Base-by-base conservation (phyloP, 139 green algal genomes). In the Volvox africanus region DNA sequence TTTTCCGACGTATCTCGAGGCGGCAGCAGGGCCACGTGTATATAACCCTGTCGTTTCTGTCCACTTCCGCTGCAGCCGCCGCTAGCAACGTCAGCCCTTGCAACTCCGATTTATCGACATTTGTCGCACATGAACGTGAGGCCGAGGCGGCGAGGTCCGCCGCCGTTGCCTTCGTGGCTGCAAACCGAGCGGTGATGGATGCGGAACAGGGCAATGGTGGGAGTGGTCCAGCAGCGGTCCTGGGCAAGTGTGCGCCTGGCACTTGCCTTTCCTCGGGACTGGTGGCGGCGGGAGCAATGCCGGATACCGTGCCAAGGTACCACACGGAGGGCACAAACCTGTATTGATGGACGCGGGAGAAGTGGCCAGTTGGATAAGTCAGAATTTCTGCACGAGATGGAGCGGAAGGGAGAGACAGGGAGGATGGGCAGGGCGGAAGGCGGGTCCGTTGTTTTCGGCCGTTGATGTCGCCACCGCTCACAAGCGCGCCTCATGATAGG, bases 11-110 rank as follows among this genome's bases (percentile, higher is more conserved):
- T 24, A 17, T 81, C 36, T 67, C 32, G 26, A 80, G 30, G 35
- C 36, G 68, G 12, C 84, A 89, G 84, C 36, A 81, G 28, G 84
- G 84, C 24, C 14, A 50, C 84, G 21, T 89, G 26, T 21, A 21
- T 13, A 16, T 89, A 28, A 81, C 26, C 3, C 68, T 89, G 9
- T 26, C 36, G 28, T 89, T 89, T 67, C n/a, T 44, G 24, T 37
- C 84, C 12, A 71, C 50, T 2, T 84, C 78, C 13, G 1, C 37
- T 1, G 19, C 78, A 84, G 36, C 78, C 28, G 36, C 78, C 78
- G 78, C 36, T 32, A 26, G 1, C 36, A 65, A 37, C 22, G 78
- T 44, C 36, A 17, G 18, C 17, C 36, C 77, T 82, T 35, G 16
- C 77, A 28, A 17, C 5, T 65, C 78, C 75, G 22, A 30, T 32